A percentile compares a stretch with the other conserved stretches of the same genome.
Evolutionary conservation across 2,329 filamentous ascomycete species (phyloP).

Genomic region (Aspergillus luchuensis): DNA sequence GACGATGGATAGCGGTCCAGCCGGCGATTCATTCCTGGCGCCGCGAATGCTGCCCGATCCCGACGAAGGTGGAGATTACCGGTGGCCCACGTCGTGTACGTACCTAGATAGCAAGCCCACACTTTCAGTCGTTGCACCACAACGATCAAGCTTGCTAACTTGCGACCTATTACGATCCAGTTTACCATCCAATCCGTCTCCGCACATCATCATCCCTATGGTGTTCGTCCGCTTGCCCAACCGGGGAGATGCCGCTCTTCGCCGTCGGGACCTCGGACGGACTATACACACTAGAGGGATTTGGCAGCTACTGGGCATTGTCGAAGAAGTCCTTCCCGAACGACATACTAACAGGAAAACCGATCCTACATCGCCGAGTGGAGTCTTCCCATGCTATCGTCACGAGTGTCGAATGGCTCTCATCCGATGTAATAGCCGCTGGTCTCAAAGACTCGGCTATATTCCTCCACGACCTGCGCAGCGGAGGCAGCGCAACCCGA

Average conservation of each 20-base stretch:
- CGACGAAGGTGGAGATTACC: conserved; percentile 35
- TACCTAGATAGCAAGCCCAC: neutral
- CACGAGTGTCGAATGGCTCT: conserved; percentile 43
- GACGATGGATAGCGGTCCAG: conserved; percentile 39
- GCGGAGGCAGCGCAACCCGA: conserved; percentile 32
- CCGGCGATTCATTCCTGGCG: conserved; percentile 36
- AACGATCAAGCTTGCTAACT: conserved; percentile 1
- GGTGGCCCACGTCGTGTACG: conserved; percentile 35
- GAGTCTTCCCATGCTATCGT: conserved; percentile 34
- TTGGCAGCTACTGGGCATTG: conserved; percentile 32
- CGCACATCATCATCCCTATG: conserved; percentile 34
- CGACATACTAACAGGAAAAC: conserved; percentile 17
- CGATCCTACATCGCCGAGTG: conserved; percentile 19
- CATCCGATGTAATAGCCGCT: conserved; percentile 37
- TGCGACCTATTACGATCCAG: conserved; percentile 11
- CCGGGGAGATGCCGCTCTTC: conserved; percentile 33
- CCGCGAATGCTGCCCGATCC: conserved; percentile 35
- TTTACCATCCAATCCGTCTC: conserved; percentile 32
- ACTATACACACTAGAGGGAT: conserved; percentile 35
- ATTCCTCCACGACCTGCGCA: conserved; percentile 40
- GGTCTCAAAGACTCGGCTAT: conserved; percentile 39
- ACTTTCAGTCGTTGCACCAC: neutral
- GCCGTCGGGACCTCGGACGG: conserved; percentile 43
- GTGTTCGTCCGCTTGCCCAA: conserved; percentile 41
- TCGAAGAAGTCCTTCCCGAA: conserved; percentile 30